A percentile compares a stretch with the other conserved stretches of the same genome.
These are phyloP conservation scores for Astrocystis sublimbata DNA, from an alignment of 495 filamentous ascomycete species.

Conservation along the genomic window DNA sequence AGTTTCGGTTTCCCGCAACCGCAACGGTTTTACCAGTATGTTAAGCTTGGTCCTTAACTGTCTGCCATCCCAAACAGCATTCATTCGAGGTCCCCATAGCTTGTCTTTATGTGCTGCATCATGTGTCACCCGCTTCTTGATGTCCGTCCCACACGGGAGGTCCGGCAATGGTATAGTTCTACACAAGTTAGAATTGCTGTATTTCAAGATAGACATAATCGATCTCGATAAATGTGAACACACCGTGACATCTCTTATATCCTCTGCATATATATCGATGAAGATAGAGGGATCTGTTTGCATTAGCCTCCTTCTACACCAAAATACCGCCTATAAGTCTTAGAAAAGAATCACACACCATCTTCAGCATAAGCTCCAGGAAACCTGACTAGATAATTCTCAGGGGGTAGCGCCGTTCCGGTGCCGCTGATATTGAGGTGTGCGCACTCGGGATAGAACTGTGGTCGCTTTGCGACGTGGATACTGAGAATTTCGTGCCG, in stretches of 20 bases:
- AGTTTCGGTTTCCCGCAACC: background rate
- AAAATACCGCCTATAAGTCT: background rate
- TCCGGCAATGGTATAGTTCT: constrained; percentile 49
- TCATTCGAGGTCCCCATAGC: constrained; percentile 32
- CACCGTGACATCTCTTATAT: constrained; percentile 37
- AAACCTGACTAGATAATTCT: constrained; percentile 47
- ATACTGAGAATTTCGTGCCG: constrained; percentile 57
- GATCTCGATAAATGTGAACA: background rate
- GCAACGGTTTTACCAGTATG: too few species aligned
- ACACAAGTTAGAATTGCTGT: background rate
- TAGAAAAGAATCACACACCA: constrained; percentile 31
- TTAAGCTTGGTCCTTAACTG: too few species aligned
- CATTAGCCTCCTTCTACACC: background rate
- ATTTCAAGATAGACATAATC: background rate
- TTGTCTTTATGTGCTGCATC: constrained; percentile 2
- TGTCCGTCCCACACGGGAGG: constrained; percentile 49
- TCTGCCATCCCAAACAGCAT: constrained; percentile 34
- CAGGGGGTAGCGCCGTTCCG: constrained; percentile 41
- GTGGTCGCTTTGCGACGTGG: constrained; percentile 53
- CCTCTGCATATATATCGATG: constrained; percentile 50
- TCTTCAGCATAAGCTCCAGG: constrained; percentile 51
- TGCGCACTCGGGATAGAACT: constrained; percentile 60
- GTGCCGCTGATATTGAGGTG: constrained; percentile 52
- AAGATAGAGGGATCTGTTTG: constrained; percentile 51
- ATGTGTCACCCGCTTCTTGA: constrained; percentile 7